Conservation (phyloP, 192 early-diverging fungal species). For the Podila clonocystis region DNA sequence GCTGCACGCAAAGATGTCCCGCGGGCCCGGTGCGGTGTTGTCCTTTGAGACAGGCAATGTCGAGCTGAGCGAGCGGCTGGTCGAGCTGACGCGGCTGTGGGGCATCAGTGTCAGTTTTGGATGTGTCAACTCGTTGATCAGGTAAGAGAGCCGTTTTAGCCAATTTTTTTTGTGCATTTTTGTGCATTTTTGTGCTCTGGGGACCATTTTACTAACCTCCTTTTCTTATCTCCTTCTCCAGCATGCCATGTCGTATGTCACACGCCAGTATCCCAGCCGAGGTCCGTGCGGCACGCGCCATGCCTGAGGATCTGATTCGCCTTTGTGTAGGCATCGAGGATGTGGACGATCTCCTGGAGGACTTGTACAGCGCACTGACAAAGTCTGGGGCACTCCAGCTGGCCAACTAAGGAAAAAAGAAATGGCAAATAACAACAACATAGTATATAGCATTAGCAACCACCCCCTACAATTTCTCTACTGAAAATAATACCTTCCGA, state of each 20-base stretch:
- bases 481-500: too few species aligned
- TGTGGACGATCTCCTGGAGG: slow-evolving; percentile 88
- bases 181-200: not conserved
- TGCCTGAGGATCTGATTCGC: slow-evolving; percentile 98
- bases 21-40: slow-evolving; percentile 93
- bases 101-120: slow-evolving; percentile 98
- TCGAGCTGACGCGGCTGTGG: slow-evolving; percentile 86
- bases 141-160: slow-evolving; percentile 60
- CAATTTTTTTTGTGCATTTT: slow-evolving; percentile 13
- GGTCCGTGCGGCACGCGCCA: slow-evolving; percentile 83
- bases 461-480: too few species aligned
- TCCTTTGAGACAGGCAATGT: slow-evolving; percentile 94
- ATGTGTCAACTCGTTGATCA: slow-evolving; percentile 97
- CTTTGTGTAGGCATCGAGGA: slow-evolving; percentile 98
- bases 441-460: too few species aligned
- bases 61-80: slow-evolving; percentile 78
- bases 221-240: slow-evolving; percentile 30
- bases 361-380: slow-evolving; percentile 80
- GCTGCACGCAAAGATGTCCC: slow-evolving; percentile 79
- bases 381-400: slow-evolving; percentile 64
- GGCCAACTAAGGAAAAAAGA: slow-evolving; percentile 15
- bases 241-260: slow-evolving; percentile 98
- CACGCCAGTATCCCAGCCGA: slow-evolving; percentile 95
- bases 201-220: not conserved
- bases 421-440: not conserved